Evolutionary conservation across 805 yeast genomes (phyloP), one percentile per base, ranked within the genome.

Genomic region (Candida fluviatilis): DNA sequence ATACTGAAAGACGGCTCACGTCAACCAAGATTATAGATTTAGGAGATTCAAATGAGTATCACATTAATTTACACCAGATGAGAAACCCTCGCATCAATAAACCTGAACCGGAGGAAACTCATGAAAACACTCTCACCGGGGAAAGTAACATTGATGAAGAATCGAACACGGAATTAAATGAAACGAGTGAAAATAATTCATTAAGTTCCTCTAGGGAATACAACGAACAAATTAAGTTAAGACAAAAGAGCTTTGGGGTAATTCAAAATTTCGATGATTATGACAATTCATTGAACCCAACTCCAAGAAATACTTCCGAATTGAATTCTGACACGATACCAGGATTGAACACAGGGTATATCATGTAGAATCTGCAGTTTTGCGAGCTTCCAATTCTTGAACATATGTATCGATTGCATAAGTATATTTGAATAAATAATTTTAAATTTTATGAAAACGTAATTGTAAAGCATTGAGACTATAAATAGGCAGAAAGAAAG

Each of bases 21-120:
- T 43, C 55, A 12, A 50, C 55, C 4, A 52, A 50, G 24, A 47
- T 53, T 1, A 46, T 46, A 55, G 62, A 54, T 35, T 41, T 52
- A 21, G 50, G 51, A n/a, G 59, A 48, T 8, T 21, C 35, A 18
- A 59, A 53, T 23, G 17, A 36, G 4, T 36, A 40, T 27, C 43
- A 40, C n/a, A 33, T 51, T 13, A 51, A 43, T 34, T 45, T 58
- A 19, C 33, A 39, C 33, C 45, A 43, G 14, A 42, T 58, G 34
- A 39, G 62, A 18, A 58, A 59, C 37, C 63, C 64, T 1, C 42
- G 62, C 24, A 48, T 55, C 26, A 55, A 54, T 33, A 57, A 51
- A 39, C n/a, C n/a, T n/a, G n/a, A n/a, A n/a, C 65, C 57, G 31
- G 55, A 55, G 31, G 60, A 56, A 30, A 47, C 42, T 13, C n/a